Evolutionary conservation across 192 early-diverging fungal species (phyloP), one percentile per base, ranked within the genome.

Genomic region (Coemansia sp.): DNA sequence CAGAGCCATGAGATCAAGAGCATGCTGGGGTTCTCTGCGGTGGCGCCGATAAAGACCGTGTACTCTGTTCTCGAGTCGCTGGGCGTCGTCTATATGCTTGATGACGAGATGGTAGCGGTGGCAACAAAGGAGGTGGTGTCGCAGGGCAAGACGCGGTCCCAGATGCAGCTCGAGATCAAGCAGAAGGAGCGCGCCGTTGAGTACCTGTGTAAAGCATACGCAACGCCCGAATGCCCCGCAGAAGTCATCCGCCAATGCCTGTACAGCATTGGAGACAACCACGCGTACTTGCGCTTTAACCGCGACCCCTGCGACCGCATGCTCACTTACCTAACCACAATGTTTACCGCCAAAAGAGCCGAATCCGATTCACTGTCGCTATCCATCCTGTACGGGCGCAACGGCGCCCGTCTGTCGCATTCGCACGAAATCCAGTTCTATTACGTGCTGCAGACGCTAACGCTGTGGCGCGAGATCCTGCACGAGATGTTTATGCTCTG

Each of bases 401-500:
- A 86, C 28, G 96, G 96, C 9, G 92, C 95, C 35, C 85, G 97
- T 10, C 86, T 99, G 20, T 89, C 93, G 25, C 97, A 99, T 65
- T 87, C 89, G 67, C 97, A 99, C 79, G 83, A 87, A 49, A 94
- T 87, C 46, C 97, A 99, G 77, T 99, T 92, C 81, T 86, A 87
- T 63, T 97, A 95, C 72, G 95, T 95, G 37, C 84, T 89, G 33
- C 97, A 99, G 81, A 95, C 95, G 21, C 84, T 99, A 51, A 87
- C 92, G 10, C 81, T 99, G 29, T 99, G 97, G 96, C 86, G 95
- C 16, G 95, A 99, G 74, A 91, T 99, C 64, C 79, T 94, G 37
- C 90, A 98, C 79, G 95, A 98, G 69, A 98, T 98, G 94, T 99
- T 97, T 72, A 91, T 87, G 84, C 87, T 99, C 15, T 99, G 96